A percentile compares a stretch with the other conserved stretches of the same genome.
Evolutionary conservation across 371 early-diverging fungal genomes (phyloP).

Genomic region (Apophysomyces elegans): DNA sequence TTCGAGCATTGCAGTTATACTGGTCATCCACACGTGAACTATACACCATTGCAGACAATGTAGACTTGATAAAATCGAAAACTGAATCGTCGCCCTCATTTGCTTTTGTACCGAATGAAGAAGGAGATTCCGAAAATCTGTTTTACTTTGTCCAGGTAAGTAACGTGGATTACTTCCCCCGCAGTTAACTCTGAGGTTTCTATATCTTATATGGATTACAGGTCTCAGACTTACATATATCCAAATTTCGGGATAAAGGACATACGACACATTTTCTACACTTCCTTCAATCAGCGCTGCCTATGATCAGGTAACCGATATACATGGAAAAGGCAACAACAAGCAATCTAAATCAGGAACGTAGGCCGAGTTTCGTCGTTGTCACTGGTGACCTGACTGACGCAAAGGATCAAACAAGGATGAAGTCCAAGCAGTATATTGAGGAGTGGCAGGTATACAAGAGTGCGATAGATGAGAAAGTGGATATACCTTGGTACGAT

Average conservation of each 20-base stretch:
- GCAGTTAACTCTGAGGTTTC: no score
- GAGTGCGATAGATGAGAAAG: slow-evolving; percentile 58
- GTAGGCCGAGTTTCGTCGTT: slow-evolving; percentile 67
- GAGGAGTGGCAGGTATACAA: slow-evolving; percentile 87
- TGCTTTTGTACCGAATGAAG: background rate
- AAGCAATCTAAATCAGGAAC: background rate
- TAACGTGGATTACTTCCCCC: background rate
- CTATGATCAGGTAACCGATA: slow-evolving; percentile 49
- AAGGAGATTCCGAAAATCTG: slow-evolving; percentile 45
- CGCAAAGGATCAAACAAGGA: slow-evolving; percentile 71
- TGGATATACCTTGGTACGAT: slow-evolving; percentile 71
- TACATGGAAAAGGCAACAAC: background rate
- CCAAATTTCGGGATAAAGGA: slow-evolving; percentile 65
- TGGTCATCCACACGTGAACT: slow-evolving; percentile 32
- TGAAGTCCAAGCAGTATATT: slow-evolving; percentile 74
- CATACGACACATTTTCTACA: slow-evolving; percentile 75
- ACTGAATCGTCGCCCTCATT: no score
- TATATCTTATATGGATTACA: slow-evolving; percentile 31
- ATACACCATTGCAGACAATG: slow-evolving; percentile 16
- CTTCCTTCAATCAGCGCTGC: slow-evolving; percentile 73
- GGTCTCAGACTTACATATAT: slow-evolving; percentile 88
- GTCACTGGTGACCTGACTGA: slow-evolving; percentile 88
- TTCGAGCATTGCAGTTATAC: slow-evolving; percentile 33
- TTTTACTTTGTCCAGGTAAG: slow-evolving; percentile 70
- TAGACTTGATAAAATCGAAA: background rate